Evolutionary conservation across 1,139 yeast genomes (phyloP).

Genomic region (Yamadazyma buinensis): DNA sequence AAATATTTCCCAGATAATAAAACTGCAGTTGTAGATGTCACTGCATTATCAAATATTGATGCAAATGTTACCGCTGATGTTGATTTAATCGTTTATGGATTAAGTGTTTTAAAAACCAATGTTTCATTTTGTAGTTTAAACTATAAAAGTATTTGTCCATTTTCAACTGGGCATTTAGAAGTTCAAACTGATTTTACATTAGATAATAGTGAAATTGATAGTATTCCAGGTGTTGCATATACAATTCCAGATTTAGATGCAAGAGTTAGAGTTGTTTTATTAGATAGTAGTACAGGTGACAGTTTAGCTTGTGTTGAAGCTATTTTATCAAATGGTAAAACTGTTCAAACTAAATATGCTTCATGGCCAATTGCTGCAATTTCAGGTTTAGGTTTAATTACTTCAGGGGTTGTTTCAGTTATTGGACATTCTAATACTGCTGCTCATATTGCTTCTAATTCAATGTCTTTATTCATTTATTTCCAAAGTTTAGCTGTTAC

Average conservation of each 20-base stretch:
- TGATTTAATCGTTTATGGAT: conserved; percentile 80
- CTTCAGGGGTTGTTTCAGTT: conserved; percentile 83
- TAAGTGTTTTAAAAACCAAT: conserved; percentile 53
- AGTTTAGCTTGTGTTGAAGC: conserved; percentile 91
- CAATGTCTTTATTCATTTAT: conserved; percentile 87
- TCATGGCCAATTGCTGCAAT: conserved; percentile 97
- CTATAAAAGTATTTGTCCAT: conserved; percentile 67
- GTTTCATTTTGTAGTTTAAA: conserved; percentile 62
- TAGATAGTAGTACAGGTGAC: conserved; percentile 34
- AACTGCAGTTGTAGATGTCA: conserved; percentile 62
- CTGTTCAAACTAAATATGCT: conserved; percentile 92
- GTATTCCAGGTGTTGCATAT: conserved; percentile 80
- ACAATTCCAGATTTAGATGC: conserved; percentile 95
- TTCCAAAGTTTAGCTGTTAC: conserved; percentile 93
- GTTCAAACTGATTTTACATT: conserved; percentile 46
- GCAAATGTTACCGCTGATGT: conserved; percentile 69
- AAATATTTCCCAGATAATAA: conserved; percentile 61
- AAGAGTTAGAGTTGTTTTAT: conserved; percentile 67
- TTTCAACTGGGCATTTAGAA: conserved; percentile 83
- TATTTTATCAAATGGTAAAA: conserved; percentile 77
- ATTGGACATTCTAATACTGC: conserved; percentile 92
- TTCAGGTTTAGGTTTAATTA: conserved; percentile 79
- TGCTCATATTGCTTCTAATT: conserved; percentile 94
- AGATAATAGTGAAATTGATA: conserved; percentile 35
- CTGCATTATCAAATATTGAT: conserved; percentile 74